Percentiles rank a stretch among this genome's conserved stretches.
These are phyloP conservation scores for Neurospora sp. DNA, from an alignment of 495 filamentous ascomycete species.

Conservation along the genomic window DNA sequence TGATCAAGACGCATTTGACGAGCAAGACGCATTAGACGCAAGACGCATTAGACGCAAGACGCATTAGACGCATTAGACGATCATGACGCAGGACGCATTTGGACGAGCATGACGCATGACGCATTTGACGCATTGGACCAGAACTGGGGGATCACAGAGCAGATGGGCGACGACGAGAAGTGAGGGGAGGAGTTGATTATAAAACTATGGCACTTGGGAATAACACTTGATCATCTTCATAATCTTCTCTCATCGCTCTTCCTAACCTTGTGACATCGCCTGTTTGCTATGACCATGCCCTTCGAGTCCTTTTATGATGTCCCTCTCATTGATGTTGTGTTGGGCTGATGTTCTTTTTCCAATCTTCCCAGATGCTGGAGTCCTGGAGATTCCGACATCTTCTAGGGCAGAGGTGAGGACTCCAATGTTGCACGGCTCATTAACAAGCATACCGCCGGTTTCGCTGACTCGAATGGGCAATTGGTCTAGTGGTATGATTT, in stretches of 20 bases:
- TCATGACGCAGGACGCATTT: no score
- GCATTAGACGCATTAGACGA: no score
- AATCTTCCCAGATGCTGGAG: background rate
- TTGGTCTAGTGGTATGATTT: slow-evolving; percentile 18
- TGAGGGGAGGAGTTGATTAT: no score
- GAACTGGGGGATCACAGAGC: no score
- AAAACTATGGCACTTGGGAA: background rate
- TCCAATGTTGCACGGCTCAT: background rate
- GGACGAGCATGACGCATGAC: no score
- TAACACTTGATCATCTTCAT: background rate
- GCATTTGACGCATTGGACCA: no score
- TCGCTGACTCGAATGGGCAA: background rate
- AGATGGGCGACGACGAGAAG: no score
- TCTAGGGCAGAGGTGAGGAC: background rate
- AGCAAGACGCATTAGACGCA: no score
- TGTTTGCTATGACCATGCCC: slow-evolving; percentile 1
- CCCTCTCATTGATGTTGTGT: background rate
- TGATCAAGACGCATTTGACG: no score
- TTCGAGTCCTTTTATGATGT: slow-evolving; percentile 6
- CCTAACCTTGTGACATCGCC: background rate
- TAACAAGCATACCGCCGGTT: background rate
- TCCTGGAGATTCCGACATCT: background rate
- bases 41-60: no score
- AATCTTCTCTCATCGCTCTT: background rate
- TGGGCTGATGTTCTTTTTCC: background rate